Evolutionary conservation across 1,284 basidiomycete genomes (phyloP).

Genomic region (Melampsora americana): DNA sequence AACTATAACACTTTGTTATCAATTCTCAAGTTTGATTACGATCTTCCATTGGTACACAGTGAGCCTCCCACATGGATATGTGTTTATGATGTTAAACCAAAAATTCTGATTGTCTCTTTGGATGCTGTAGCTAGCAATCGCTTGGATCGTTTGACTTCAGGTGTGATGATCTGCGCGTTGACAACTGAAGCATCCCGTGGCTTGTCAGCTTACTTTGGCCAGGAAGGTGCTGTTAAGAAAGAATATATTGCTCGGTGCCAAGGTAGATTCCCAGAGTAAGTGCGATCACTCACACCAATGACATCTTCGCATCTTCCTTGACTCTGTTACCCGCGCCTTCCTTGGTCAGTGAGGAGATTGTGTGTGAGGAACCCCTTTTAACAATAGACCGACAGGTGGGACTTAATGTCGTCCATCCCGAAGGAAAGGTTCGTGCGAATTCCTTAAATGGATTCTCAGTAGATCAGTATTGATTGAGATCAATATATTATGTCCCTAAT

Average conservation of each 20-base stretch:
- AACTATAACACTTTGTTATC: constrained; percentile 81
- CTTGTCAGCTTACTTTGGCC: constrained; percentile 73
- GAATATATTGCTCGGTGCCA: constrained; percentile 84
- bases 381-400: constrained; percentile 95
- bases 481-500: not conserved
- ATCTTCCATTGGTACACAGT: constrained; percentile 79
- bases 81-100: not conserved
- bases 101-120: constrained; percentile 1
- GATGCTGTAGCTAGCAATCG: constrained; percentile 75
- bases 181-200: constrained; percentile 68
- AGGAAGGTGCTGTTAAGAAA: constrained; percentile 72
- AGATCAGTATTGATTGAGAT: too few species aligned
- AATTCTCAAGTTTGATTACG: constrained; percentile 79
- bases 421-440: constrained; percentile 69
- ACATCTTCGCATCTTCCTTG: not conserved
- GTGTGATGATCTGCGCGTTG: constrained; percentile 89
- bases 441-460: not conserved
- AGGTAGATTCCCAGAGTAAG: constrained; percentile 77
- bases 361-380: constrained; percentile 80
- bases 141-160: constrained; percentile 89
- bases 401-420: constrained; percentile 85
- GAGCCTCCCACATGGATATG: constrained; percentile 50
- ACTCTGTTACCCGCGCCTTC: constrained; percentile 2
- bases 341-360: constrained; percentile 65
- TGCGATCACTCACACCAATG: constrained; percentile 41